Evolutionary conservation across 2,329 filamentous ascomycete species (phyloP), one percentile per base, ranked within the genome.

Genomic region (Juglanconis sp.): DNA sequence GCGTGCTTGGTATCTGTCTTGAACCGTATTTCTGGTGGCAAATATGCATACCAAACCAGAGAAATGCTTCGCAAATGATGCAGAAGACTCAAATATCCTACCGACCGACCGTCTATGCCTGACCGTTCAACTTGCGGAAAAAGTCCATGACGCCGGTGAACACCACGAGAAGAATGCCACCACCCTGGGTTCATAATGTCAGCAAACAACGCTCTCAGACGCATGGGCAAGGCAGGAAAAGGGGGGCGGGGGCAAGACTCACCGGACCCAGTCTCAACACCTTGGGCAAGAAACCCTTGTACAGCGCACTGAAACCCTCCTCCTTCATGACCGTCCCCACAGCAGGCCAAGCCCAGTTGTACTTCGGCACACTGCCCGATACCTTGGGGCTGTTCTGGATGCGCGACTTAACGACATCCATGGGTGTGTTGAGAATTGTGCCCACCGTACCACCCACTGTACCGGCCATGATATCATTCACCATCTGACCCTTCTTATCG

Each of bases 281-380:
- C 85, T 99, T 99, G 67, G 95, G 95, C 64, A 95, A 72, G 83
- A 99, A 99, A 15, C 95, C 95, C 84, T 98, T 99, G 84, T 99
- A 99, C 62, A 99, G 81, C 44, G 95, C 95, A 52, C 77, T 78
- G 73, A 96, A 94, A 5, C 95, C 95, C 77, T 99, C 95, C 79
- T 99, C 95, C 78, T 86, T 91, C 77, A 92, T 87, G 63, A 99
- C 91, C 7, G 91, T 95, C 59, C 84, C 88, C 54, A 97, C 81
- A 30, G 92, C 87, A 51, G 92, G 91, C 85, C 88, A 96, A 36
- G 95, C 95, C 95, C 95, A 99, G 85, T 98, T 97, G 81, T 99
- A 99, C 84, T 99, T 99, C 72, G 91, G 91, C 30, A 87, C 78
- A 57, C 85, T 81, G 5, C 95, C 95, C n/a, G 89, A 74, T 44